phyloP scores from a whole-genome alignment of 495 filamentous ascomycete genomes.

The Aspergillus ostianus region DNA sequence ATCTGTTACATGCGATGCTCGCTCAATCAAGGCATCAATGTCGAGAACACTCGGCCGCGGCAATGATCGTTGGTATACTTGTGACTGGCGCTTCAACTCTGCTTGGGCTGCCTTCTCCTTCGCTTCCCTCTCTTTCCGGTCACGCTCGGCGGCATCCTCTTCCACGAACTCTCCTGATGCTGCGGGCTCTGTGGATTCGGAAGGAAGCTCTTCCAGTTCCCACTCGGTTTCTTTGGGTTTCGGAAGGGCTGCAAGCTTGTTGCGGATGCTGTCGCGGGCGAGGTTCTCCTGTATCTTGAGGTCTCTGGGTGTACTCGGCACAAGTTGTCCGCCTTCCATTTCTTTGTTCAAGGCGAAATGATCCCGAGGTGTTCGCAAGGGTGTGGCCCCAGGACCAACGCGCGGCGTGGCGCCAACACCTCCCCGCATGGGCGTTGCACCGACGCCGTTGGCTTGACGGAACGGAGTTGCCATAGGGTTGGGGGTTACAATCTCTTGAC shows the following conservation, averaged over 20 bases:
- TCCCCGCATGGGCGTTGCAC: conserved; percentile 66
- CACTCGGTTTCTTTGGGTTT: conserved; percentile 89
- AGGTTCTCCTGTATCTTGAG: conserved; percentile 70
- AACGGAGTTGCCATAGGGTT: conserved; percentile 95
- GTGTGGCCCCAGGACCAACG: conserved; percentile 70
- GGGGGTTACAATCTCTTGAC: conserved; percentile 79
- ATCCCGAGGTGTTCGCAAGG: conserved; percentile 87
- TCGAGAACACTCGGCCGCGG: conserved; percentile 77
- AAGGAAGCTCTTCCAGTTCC: conserved; percentile 83
- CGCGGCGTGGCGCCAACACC: conserved; percentile 20
- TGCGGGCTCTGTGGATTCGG: conserved; percentile 68
- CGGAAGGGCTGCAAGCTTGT: conserved; percentile 76
- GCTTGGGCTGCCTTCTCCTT: conserved; percentile 68
- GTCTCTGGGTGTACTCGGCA: conserved; percentile 77
- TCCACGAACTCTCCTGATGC: conserved; percentile 53
- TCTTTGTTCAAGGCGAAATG: conserved; percentile 79
- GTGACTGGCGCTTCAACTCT: conserved; percentile 80
- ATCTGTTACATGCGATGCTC: conserved; percentile 51
- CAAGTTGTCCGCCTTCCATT: conserved; percentile 56
- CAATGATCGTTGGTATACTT: conserved; percentile 81
- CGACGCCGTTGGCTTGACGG: conserved; percentile 64
- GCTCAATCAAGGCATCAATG: conserved; percentile 62
- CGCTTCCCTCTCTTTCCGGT: conserved; percentile 66
- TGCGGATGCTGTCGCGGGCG: conserved; percentile 62
- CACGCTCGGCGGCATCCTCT: conserved; percentile 83